Evolutionary conservation across 495 filamentous ascomycete species (phyloP).

Genomic region (Annulohypoxylon nitens): DNA sequence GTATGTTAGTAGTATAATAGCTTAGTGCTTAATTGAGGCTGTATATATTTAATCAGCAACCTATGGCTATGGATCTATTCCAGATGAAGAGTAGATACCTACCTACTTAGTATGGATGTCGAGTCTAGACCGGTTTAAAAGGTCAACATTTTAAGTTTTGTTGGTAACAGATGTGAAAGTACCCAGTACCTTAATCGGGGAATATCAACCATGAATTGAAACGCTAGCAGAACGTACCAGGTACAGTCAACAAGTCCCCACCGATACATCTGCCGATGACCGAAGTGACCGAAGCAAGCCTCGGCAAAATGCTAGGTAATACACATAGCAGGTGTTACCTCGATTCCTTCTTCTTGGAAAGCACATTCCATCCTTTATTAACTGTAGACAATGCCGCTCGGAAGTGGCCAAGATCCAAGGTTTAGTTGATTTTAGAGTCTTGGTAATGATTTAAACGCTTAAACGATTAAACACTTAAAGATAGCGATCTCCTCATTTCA

Average conservation of each 20-base stretch:
- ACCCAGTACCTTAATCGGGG: too few relatives aligned
- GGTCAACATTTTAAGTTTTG: too few relatives aligned
- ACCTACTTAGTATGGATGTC: too few relatives aligned
- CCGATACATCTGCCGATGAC: slow-evolving; percentile 62
- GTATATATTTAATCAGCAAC: too few relatives aligned
- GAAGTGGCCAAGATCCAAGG: background rate
- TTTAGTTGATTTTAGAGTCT: background rate
- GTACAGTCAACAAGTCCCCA: slow-evolving; percentile 14
- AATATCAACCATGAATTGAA: too few relatives aligned
- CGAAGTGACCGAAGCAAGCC: slow-evolving; percentile 54
- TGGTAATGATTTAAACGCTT: slow-evolving; percentile 1
- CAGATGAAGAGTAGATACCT: too few relatives aligned
- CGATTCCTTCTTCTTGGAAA: slow-evolving; percentile 15
- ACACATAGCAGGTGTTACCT: slow-evolving; percentile 12
- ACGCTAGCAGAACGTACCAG: background rate
- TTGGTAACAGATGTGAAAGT: too few relatives aligned
- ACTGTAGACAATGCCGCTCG: slow-evolving; percentile 36
- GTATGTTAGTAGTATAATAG: too few relatives aligned
- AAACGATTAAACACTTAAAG: slow-evolving; percentile 8
- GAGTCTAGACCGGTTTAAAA: too few relatives aligned
- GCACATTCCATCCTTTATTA: slow-evolving; percentile 39
- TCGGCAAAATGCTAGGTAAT: slow-evolving; percentile 41
- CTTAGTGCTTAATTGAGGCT: too few relatives aligned
- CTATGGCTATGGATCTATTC: too few relatives aligned
- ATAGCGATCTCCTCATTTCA: slow-evolving; percentile 7